Conservation (phyloP, 495 filamentous ascomycete genomes). For the Podospora conica region DNA sequence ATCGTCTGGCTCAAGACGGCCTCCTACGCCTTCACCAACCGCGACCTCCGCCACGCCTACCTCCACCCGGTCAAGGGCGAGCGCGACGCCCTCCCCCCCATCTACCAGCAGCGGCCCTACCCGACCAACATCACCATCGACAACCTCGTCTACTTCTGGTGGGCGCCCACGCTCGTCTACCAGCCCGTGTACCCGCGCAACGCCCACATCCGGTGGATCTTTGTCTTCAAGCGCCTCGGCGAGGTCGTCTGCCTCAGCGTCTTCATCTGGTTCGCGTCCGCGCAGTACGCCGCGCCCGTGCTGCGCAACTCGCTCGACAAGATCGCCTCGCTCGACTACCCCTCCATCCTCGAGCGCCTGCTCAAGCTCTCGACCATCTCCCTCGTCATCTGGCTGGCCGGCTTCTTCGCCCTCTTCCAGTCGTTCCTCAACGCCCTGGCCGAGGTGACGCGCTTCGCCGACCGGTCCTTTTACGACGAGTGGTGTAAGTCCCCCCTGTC, state of each 20-base stretch:
- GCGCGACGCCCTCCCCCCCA: slow-evolving; percentile 58
- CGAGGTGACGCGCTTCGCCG: slow-evolving; percentile 82
- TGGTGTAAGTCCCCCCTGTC: slow-evolving; percentile 57
- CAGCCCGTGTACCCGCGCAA: slow-evolving; percentile 92
- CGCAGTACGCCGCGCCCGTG: slow-evolving; percentile 88
- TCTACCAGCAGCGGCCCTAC: slow-evolving; percentile 82
- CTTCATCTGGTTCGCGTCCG: slow-evolving; percentile 87
- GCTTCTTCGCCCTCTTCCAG: slow-evolving; percentile 96
- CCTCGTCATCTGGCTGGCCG: slow-evolving; percentile 90
- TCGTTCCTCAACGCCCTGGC: slow-evolving; percentile 82
- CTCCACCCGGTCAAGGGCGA: slow-evolving; percentile 60
- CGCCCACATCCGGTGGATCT: slow-evolving; percentile 69
- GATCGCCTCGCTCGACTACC: slow-evolving; percentile 72
- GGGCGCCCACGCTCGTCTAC: slow-evolving; percentile 92
- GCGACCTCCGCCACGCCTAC: slow-evolving; percentile 84
- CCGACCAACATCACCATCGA: slow-evolving; percentile 79
- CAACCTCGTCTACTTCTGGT: slow-evolving; percentile 93
- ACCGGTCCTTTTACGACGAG: slow-evolving; percentile 89
- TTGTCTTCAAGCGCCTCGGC: slow-evolving; percentile 72
- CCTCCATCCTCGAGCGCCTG: slow-evolving; percentile 76
- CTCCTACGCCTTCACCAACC: slow-evolving; percentile 94
- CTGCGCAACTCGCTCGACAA: slow-evolving; percentile 83
- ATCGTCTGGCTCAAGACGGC: slow-evolving; percentile 94
- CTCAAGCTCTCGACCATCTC: slow-evolving; percentile 94
- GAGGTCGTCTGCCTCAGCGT: slow-evolving; percentile 70